Evolutionary conservation across 352 stramenopile genomes (phyloP).

Genomic region (Vaucheria bursata): DNA sequence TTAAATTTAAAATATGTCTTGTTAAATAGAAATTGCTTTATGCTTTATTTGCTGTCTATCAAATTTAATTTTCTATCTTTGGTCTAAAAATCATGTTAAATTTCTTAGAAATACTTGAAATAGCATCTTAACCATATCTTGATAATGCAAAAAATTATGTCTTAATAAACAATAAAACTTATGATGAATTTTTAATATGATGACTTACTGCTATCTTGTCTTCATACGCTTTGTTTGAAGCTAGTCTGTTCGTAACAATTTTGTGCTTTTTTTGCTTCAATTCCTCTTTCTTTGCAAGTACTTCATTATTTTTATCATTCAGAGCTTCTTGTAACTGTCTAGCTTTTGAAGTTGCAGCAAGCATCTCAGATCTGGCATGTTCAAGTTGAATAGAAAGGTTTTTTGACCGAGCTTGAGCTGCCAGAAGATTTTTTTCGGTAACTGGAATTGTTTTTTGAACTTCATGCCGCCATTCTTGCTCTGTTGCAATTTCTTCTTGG

Average conservation of each 20-base stretch:
- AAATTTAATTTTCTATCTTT: too few species aligned
- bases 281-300: not conserved
- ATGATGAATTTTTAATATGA: too few species aligned
- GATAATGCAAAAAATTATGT: too few species aligned
- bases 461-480: not conserved
- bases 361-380: not conserved
- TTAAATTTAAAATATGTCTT: too few species aligned
- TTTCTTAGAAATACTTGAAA: too few species aligned
- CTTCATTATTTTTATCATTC: not conserved
- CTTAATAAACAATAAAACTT: too few species aligned
- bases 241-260: not conserved
- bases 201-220: not conserved
- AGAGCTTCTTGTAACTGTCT: not conserved
- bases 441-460: not conserved
- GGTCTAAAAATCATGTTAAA: too few species aligned
- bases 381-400: not conserved
- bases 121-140: too few species aligned
- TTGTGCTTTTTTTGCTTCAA: not conserved
- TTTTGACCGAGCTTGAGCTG: not conserved
- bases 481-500: not conserved
- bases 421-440: not conserved
- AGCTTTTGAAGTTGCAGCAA: not conserved
- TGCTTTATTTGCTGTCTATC: too few species aligned
- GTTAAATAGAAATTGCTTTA: too few species aligned
- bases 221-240: not conserved